A percentile compares a stretch with the other conserved stretches of the same genome.
phyloP scores from a whole-genome alignment of 1,139 yeast genomes.

The Petasospora rhodanensis region DNA sequence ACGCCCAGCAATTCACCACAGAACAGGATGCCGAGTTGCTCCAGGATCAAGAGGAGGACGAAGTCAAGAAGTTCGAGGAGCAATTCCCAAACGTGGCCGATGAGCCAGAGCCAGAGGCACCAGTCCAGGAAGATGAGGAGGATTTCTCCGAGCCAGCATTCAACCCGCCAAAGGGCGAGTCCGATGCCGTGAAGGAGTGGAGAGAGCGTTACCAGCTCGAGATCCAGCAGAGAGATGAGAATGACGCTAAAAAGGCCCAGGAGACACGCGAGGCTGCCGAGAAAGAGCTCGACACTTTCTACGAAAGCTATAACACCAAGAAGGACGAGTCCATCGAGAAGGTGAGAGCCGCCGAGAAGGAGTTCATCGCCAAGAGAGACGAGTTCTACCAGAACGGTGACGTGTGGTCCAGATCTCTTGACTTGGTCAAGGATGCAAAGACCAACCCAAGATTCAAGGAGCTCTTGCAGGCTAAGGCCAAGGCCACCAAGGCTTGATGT shows the following conservation, averaged over 20 bases:
- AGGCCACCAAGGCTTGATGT: slow-evolving; percentile 15
- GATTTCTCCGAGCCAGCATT: slow-evolving; percentile 28
- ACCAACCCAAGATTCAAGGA: slow-evolving; percentile 30
- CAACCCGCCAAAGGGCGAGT: slow-evolving; percentile 27
- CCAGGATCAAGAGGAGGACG: slow-evolving; percentile 49
- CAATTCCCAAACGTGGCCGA: slow-evolving; percentile 61
- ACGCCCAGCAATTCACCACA: slow-evolving; percentile 59
- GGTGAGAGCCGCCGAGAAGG: slow-evolving; percentile 64
- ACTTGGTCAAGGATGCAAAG: slow-evolving; percentile 42
- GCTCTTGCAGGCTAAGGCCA: slow-evolving; percentile 24
- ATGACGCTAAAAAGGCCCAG: slow-evolving; percentile 58
- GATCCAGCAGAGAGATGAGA: slow-evolving; percentile 75
- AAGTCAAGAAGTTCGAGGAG: slow-evolving; percentile 59
- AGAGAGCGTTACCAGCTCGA: slow-evolving; percentile 77
- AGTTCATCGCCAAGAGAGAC: slow-evolving; percentile 73
- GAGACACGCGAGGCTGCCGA: slow-evolving; percentile 78
- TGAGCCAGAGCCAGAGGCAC: slow-evolving; percentile 13
- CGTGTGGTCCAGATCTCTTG: slow-evolving; percentile 81
- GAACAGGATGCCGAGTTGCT: slow-evolving; percentile 57
- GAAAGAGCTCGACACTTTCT: slow-evolving; percentile 86
- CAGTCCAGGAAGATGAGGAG: slow-evolving; percentile 26
- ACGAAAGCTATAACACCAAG: slow-evolving; percentile 86
- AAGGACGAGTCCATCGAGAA: slow-evolving; percentile 67
- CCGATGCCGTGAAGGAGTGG: slow-evolving; percentile 72
- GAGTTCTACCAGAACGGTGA: slow-evolving; percentile 59